Percentiles rank a stretch among this genome's conserved stretches.
Evolutionary conservation across 495 filamentous ascomycete genomes (phyloP).

Genomic region (Talaromyces ruber): DNA sequence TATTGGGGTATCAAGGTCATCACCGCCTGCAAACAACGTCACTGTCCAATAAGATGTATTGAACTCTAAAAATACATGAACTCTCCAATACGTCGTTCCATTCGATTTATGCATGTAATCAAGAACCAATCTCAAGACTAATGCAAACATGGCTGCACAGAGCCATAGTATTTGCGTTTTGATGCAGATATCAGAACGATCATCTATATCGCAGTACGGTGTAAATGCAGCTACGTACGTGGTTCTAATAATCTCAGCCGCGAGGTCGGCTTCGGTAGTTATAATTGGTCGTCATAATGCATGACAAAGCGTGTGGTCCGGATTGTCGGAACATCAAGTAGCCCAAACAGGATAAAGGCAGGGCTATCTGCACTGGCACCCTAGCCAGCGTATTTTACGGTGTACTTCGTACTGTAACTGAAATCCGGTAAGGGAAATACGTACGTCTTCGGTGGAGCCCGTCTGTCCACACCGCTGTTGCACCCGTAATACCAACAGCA

Average conservation of each 20-base stretch:
- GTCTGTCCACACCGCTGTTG: not conserved
- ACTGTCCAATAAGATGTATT: not conserved
- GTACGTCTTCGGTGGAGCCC: not conserved
- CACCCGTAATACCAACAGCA: no score
- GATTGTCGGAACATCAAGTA: not conserved
- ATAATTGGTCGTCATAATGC: not conserved
- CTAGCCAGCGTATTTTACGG: not conserved
- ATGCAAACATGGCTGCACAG: not conserved
- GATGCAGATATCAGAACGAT: not conserved
- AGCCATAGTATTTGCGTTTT: not conserved
- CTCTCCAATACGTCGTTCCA: not conserved
- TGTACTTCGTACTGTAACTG: not conserved
- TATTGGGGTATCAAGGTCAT: not conserved
- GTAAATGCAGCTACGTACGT: not conserved
- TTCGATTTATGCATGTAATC: not conserved
- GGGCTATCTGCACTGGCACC: not conserved
- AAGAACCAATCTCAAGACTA: not conserved
- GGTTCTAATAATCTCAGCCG: not conserved
- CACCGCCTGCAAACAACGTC: not conserved
- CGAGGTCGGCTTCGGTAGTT: not conserved
- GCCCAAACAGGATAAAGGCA: not conserved
- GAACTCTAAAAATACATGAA: not conserved
- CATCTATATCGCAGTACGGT: not conserved
- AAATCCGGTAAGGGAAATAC: not conserved
- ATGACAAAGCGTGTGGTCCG: conserved; percentile 1